Evolutionary conservation across 2,329 filamentous ascomycete species (phyloP), one percentile per base, ranked within the genome.

Genomic region (Fusarium sp.): DNA sequence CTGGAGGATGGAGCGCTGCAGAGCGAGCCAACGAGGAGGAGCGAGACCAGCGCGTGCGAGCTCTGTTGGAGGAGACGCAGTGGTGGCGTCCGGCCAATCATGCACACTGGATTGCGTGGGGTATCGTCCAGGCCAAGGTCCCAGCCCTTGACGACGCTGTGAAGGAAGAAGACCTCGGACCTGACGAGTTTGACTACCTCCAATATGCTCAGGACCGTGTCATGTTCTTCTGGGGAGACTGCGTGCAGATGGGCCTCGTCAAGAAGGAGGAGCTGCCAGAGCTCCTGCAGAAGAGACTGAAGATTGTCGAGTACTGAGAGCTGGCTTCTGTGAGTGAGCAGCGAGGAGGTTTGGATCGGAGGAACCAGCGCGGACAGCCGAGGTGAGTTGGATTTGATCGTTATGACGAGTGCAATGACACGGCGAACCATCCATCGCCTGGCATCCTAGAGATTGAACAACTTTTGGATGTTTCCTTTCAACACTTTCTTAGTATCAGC

Each of bases 181-280:
- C 80, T 4, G 88, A 94, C 50, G 94, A 94, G 79, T 99, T 98
- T 80, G 95, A 99, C 82, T 99, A 98, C 81, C 87, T 99, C 27
- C 90, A 90, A 12, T 99, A 98, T 83, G 92, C 97, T 9, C 94
- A 98, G 83, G 94, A 98, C 74, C 89, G 97, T 15, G 95, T 95
- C 0, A 87, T 97, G 85, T 97, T 98, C 83, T 97, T 99, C 84
- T 97, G 96, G 94, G 95, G 95, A 2, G 97, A 99, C 84, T 91
- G 95, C 62, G 85, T 98, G 65, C 85, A 88, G 65, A 83, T 97
- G 82, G 95, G 95, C 0, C 84, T 99, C 43, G 87, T 97, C 43
- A 90, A 89, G 80, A 82, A 87, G 70, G 92, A 95, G 75, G 95
- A 98, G 27, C 84, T 99, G 74, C 95, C 95, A 0, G 87, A 89